Evolutionary conservation across 2,329 filamentous ascomycete genomes (phyloP), one percentile per base, ranked within the genome.

Genomic region (Trichoderma guizhouense): DNA sequence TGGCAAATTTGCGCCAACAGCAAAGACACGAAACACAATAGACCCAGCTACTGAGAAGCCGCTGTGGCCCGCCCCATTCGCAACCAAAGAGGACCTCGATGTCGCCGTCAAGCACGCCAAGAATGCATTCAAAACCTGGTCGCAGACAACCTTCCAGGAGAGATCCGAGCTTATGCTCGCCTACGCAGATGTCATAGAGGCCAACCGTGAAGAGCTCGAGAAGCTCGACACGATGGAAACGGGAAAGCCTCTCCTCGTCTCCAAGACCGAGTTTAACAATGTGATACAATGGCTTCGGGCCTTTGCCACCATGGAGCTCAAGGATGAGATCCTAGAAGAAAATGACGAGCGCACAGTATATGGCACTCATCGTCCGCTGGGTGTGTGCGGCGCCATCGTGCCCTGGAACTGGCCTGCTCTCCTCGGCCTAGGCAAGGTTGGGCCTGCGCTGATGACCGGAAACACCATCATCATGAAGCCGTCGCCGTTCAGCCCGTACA

Each of bases 401-500:
- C 85, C 86, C 1, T 88, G 86, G 86, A 88, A 88, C 74, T 87
- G 78, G 69, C 80, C 80, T 0, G 73, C 80, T 36, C 70, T 83
- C 15, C 78, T 88, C 5, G 82, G 81, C 12, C 76, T 83, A n/a
- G 82, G 83, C 71, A 91, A 92, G 77, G 79, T 91, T 14, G 84
- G 83, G 1, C 86, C 88, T 0, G 87, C 87, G 0, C 77, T 91
- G 3, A 75, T 90, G 21, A 87, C 89, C 0, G 87, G 88, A 5
- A 89, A 89, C 76, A 79, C 80, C 6, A 79, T 90, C 63, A 87
- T 90, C 73, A 79, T 87, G 76, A 89, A 89, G 79, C 86, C 87
- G 0, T 89, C 86, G 14, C 86, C 86, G 0, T 89, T 85, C 77
- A 86, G 88, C 0, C 88, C 88, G 0, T 90, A 89, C 80, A 84